Evolutionary conservation across 2,329 filamentous ascomycete species (phyloP), one percentile per base, ranked within the genome.

Genomic region (Xenosphaeropsis pyriputrescens): DNA sequence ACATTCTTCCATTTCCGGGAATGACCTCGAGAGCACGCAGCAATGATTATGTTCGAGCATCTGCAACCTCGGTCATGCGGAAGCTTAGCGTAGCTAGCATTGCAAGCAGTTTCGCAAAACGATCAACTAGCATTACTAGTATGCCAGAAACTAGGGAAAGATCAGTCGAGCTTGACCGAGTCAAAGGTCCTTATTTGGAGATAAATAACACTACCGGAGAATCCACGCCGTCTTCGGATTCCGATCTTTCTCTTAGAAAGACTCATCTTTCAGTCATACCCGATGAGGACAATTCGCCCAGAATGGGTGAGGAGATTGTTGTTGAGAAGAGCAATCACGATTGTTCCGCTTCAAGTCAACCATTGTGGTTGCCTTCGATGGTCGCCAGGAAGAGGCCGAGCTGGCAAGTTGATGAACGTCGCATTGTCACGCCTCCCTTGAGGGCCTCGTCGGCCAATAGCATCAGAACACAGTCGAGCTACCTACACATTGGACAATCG

Each of bases 21-120:
- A 88, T 94, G 72, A 72, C 71, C 22, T 65, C 56, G 58, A 57
- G 76, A 61, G 56, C 73, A 55, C 57, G 75, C 62, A 61, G 81
- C 48, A 74, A 93, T 48, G 75, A 82, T 50, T 63, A 85, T 3
- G 78, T 91, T 34, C 70, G 82, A 36, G 74, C 73, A 31, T 85
- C 81, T n/a, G 83, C 86, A 11, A 85, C 84, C 29, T 83, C 83
- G 1, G 74, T 94, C 52, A 93, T 94, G 63, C 73, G 86, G 37
- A 93, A 88, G 54, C 69, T 95, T 44, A 93, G 84, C 57, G 79
- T 85, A 50, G 79, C 80, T 35, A 86, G 79, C 55, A 80, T 91
- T 45, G 71, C 82, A 12, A 79, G 72, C 46, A 80, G 80, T 35
- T 88, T 93, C 52, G 72, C 74, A 29, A 82, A 79, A 47, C 74